phyloP scores from a whole-genome alignment of 2,329 filamentous ascomycete species.

The Ophiostoma populinum region DNA sequence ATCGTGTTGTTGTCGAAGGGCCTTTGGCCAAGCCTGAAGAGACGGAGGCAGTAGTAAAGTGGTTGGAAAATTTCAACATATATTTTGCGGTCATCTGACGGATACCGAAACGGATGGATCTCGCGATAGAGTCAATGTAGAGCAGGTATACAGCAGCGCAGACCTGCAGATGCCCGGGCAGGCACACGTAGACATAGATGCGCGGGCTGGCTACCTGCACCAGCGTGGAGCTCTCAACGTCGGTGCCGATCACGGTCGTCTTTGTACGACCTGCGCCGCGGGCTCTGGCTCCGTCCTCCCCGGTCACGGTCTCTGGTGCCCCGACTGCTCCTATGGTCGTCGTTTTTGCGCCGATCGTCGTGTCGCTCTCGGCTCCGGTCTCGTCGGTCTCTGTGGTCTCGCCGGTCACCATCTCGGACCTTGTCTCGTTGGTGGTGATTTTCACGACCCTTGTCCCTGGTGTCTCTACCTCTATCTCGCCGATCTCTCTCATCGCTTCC shows the following conservation, averaged over 20 bases:
- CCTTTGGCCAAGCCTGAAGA: too few species aligned
- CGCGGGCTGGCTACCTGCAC: too few species aligned
- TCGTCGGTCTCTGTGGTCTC: neutral
- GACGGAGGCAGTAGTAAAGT: too few species aligned
- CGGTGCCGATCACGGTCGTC: neutral
- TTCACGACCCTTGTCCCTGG: slow-evolving; percentile 13
- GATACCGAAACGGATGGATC: too few species aligned
- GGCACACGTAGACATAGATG: neutral
- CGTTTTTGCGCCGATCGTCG: neutral
- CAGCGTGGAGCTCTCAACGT: too few species aligned
- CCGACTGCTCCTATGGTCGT: neutral
- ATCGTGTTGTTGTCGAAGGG: too few species aligned
- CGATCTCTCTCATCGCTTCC: too few species aligned
- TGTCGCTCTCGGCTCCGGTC: neutral
- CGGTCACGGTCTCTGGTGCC: neutral
- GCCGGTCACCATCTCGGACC: neutral
- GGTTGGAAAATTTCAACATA: too few species aligned
- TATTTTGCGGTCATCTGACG: too few species aligned
- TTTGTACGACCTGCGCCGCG: neutral
- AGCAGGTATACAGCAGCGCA: too few species aligned
- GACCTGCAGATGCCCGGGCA: too few species aligned
- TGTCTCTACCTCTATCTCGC: slow-evolving; percentile 15
- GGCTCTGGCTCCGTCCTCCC: slow-evolving; percentile 1
- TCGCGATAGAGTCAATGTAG: too few species aligned
- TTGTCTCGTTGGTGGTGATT: slow-evolving; percentile 8